Evolutionary conservation across 352 stramenopile species (phyloP).

Genomic region (Globisporangium iwayamae): DNA sequence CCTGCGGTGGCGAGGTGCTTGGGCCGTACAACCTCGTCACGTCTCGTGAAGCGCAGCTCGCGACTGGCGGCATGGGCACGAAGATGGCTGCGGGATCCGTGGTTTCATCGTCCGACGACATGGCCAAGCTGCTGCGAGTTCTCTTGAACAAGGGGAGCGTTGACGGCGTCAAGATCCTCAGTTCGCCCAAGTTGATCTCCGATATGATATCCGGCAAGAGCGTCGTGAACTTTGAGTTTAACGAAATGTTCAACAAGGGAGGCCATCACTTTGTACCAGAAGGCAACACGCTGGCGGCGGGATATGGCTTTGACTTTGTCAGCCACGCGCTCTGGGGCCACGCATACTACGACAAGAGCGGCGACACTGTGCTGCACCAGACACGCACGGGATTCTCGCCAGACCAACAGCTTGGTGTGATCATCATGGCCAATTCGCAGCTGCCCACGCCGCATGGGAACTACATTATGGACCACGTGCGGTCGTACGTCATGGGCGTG

Average conservation of each 20-base stretch:
- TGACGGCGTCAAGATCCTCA: constrained; percentile 43
- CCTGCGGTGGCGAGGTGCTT: constrained; percentile 6
- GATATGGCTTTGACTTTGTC: constrained; percentile 67
- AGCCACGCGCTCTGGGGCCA: constrained; percentile 53
- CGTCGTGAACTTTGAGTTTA: constrained; percentile 29
- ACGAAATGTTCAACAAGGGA: constrained; percentile 30
- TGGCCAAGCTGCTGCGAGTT: constrained; percentile 49
- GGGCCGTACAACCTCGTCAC: constrained; percentile 44
- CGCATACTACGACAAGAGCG: constrained; percentile 67
- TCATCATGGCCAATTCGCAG: constrained; percentile 63
- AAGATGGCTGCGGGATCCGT: constrained; percentile 46
- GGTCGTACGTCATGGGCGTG: constrained; percentile 61
- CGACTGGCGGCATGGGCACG: constrained; percentile 11
- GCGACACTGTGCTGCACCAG: constrained; percentile 48
- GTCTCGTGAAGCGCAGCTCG: constrained; percentile 29
- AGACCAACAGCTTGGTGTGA: constrained; percentile 41
- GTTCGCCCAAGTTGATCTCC: constrained; percentile 31
- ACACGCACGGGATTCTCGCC: constrained; percentile 54
- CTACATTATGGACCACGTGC: constrained; percentile 46
- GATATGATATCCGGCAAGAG: constrained; percentile 66
- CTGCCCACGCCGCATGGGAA: not conserved
- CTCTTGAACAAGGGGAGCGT: constrained; percentile 64
- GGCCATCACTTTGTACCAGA: constrained; percentile 48
- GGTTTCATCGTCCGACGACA: constrained; percentile 48
- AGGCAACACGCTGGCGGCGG: constrained; percentile 45